A percentile compares a stretch with the other conserved stretches of the same genome.
Evolutionary conservation across 768 basidiomycete species (phyloP).

Genomic region (Pisolithus microcarpus): DNA sequence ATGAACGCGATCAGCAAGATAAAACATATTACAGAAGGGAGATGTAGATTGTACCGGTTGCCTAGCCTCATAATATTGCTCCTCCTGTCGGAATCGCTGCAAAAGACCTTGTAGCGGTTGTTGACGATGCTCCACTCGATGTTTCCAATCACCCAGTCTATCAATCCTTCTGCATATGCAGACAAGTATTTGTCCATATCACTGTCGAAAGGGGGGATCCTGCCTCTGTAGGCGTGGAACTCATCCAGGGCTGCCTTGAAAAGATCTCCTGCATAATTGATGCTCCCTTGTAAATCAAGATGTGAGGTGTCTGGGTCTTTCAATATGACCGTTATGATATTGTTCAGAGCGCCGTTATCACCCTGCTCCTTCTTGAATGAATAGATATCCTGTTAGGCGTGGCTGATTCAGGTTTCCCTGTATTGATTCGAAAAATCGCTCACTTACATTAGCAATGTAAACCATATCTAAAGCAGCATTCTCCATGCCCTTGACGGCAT

Average conservation of each 20-base stretch:
- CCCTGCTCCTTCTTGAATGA: conserved; percentile 25
- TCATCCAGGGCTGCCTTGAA: conserved; percentile 17
- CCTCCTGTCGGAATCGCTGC: conserved; percentile 15
- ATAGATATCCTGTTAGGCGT: conserved; percentile 17
- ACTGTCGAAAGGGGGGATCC: conserved; percentile 12
- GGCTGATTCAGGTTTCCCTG: not conserved
- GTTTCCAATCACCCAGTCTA: conserved; percentile 21
- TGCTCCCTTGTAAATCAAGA: conserved; percentile 18
- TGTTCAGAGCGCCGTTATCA: conserved; percentile 24
- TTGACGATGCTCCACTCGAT: conserved; percentile 23
- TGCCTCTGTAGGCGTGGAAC: conserved; percentile 15
- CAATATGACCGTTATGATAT: conserved; percentile 21
- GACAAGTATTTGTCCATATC: conserved; percentile 14
- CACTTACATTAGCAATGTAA: conserved; percentile 19
- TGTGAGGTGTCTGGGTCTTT: conserved; percentile 19
- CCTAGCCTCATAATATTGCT: conserved; percentile 15
- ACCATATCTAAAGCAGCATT: conserved; percentile 20
- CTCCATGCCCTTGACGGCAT: conserved; percentile 22
- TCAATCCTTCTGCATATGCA: conserved; percentile 20
- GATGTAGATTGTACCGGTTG: not conserved
- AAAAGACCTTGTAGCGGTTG: conserved; percentile 21
- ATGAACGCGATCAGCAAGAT: conserved; percentile 6
- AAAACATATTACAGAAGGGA: conserved; percentile 4
- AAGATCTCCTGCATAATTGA: conserved; percentile 14
- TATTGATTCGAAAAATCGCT: not conserved